Percentiles rank a stretch among this genome's conserved stretches.
phyloP scores from a whole-genome alignment of 768 basidiomycete species.

The Tubosaeta sp. region DNA sequence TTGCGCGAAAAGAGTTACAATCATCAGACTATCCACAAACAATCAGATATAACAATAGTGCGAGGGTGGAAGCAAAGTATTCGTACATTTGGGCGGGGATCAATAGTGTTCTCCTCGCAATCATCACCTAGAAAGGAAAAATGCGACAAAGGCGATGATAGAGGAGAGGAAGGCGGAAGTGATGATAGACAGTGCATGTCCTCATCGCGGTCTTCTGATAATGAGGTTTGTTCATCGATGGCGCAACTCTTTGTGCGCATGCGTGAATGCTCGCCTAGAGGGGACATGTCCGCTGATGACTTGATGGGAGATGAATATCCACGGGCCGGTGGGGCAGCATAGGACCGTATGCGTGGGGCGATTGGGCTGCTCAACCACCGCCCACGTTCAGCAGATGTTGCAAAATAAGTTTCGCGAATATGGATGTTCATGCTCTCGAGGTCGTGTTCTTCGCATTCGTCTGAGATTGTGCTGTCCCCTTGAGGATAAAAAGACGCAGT shows the following conservation, averaged over 20 bases:
- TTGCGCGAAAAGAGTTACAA: neutral
- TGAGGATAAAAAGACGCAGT: constrained; percentile 4
- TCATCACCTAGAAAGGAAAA: constrained; percentile 33
- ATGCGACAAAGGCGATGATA: constrained; percentile 39
- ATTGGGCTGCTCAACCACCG: constrained; percentile 53
- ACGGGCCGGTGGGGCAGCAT: constrained; percentile 10
- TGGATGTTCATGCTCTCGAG: constrained; percentile 32
- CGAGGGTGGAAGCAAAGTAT: constrained; percentile 9
- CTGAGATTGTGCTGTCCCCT: constrained; percentile 16
- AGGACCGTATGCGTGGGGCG: constrained; percentile 21
- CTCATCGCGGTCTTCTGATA: constrained; percentile 13
- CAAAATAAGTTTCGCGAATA: constrained; percentile 48
- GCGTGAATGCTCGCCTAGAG: constrained; percentile 1
- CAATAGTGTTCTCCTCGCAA: constrained; percentile 6
- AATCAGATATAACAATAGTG: neutral
- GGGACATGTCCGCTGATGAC: constrained; percentile 1
- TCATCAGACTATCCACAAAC: constrained; percentile 10
- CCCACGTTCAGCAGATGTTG: constrained; percentile 55
- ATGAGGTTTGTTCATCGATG: neutral
- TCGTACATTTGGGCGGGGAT: constrained; percentile 29
- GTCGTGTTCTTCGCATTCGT: constrained; percentile 27
- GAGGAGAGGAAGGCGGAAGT: constrained; percentile 42
- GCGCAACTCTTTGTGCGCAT: constrained; percentile 1
- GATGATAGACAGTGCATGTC: constrained; percentile 20
- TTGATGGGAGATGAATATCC: constrained; percentile 25